phyloP scores from a whole-genome alignment of 805 yeast species.

The Saccharomycopsis vini region DNA sequence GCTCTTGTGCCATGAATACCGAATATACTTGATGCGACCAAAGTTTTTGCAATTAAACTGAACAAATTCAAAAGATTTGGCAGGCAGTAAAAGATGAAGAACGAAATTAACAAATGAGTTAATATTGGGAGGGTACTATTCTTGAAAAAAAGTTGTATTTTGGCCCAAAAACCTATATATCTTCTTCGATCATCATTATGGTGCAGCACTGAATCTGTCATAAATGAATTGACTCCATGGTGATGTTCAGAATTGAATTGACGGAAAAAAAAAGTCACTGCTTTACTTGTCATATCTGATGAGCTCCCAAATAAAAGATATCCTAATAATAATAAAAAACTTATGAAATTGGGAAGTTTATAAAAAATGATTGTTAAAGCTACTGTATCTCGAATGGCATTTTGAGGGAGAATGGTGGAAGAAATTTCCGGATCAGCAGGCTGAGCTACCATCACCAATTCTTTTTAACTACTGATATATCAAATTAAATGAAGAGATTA shows the following conservation, averaged over 20 bases:
- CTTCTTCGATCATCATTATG: no score
- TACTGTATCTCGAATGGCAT: slow-evolving; percentile 9
- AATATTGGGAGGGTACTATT: slow-evolving; percentile 11
- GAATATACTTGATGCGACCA: slow-evolving; percentile 13
- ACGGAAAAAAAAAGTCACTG: no score
- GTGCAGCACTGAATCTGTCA: no score
- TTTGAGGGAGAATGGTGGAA: slow-evolving; percentile 1
- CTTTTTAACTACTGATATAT: no score
- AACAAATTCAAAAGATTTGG: slow-evolving; percentile 10
- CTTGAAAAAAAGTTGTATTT: no score
- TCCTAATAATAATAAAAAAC: slow-evolving; percentile 3
- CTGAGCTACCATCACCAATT: no score
- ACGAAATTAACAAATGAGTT: slow-evolving; percentile 9
- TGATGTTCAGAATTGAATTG: no score
- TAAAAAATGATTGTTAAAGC: slow-evolving; percentile 10
- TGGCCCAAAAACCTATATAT: neutral
- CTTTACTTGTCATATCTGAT: slow-evolving; percentile 10
- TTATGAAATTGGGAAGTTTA: slow-evolving; percentile 9
- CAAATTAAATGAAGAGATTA: no score
- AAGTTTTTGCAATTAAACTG: slow-evolving; percentile 10
- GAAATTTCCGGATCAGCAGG: no score
- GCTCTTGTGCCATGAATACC: slow-evolving; percentile 14
- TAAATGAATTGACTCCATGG: no score
- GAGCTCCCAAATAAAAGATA: slow-evolving; percentile 14
- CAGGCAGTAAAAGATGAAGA: slow-evolving; percentile 8